Conservation (phyloP, 768 basidiomycete genomes). For the Podaxis sp. region DNA sequence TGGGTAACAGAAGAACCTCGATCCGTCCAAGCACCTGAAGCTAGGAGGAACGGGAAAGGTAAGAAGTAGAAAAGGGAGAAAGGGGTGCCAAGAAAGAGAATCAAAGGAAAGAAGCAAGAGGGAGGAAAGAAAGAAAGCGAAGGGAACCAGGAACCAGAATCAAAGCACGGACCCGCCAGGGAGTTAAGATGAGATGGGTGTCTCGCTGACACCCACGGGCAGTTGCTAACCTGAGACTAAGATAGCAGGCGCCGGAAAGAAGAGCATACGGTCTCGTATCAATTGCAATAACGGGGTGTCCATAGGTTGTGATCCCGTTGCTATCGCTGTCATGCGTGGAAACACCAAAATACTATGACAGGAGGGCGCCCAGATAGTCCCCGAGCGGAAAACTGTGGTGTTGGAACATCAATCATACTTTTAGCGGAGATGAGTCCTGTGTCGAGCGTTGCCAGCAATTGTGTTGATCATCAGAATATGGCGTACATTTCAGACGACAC, state of each 20-base stretch:
- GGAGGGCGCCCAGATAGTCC: not conserved
- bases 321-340: constrained; percentile 6
- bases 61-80: not conserved
- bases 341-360: constrained; percentile 4
- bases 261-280: not conserved
- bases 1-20: constrained; percentile 2
- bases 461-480: not conserved
- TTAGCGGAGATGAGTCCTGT: not conserved
- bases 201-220: not conserved
- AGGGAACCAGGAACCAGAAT: not conserved
- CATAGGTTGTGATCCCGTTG: not conserved
- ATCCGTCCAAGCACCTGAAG: not conserved
- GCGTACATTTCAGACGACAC: not conserved
- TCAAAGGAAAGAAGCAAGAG: not conserved
- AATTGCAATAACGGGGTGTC: not conserved
- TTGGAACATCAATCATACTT: not conserved
- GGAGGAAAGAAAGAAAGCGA: not conserved
- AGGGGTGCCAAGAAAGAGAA: not conserved
- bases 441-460: not conserved
- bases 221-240: constrained; percentile 3
- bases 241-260: not conserved
- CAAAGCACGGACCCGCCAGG: constrained; percentile 1
- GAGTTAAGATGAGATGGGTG: not conserved
- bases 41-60: not conserved
- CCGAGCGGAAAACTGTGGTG: not conserved